phyloP scores from a whole-genome alignment of 2,329 filamentous ascomycete genomes.

The Beauveria scarabaeidicola region DNA sequence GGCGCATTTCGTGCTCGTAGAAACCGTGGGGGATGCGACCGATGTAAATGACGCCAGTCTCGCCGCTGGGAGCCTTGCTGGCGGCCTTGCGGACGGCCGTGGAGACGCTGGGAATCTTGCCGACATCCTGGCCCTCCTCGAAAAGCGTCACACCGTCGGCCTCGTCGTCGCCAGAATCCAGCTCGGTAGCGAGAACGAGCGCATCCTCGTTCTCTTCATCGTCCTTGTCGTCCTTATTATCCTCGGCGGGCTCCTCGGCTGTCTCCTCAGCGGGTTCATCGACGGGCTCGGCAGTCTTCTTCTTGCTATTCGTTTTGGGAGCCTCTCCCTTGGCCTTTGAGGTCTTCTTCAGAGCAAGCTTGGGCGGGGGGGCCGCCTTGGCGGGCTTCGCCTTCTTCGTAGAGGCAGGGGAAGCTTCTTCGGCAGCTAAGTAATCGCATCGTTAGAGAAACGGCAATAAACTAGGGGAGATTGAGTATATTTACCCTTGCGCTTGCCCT shows the following conservation, averaged over 20 bases:
- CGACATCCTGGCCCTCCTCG: slow-evolving; percentile 41
- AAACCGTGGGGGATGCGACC: slow-evolving; percentile 88
- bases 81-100: slow-evolving; percentile 37
- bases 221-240: slow-evolving; percentile 16
- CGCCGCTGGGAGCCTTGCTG: slow-evolving; percentile 30
- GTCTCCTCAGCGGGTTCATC: slow-evolving; percentile 17
- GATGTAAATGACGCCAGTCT: slow-evolving; percentile 78
- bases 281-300: slow-evolving; percentile 18
- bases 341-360: slow-evolving; percentile 26
- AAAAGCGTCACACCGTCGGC: slow-evolving; percentile 29
- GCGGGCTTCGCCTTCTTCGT: slow-evolving; percentile 32
- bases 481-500: slow-evolving; percentile 28
- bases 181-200: slow-evolving; percentile 33
- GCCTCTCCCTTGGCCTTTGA: slow-evolving; percentile 18
- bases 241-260: slow-evolving; percentile 16
- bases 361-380: slow-evolving; percentile 17
- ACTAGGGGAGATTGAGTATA: slow-evolving; percentile 20
- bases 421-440: slow-evolving; percentile 24
- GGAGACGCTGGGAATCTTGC: slow-evolving; percentile 41
- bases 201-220: slow-evolving; percentile 33
- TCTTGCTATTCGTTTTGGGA: slow-evolving; percentile 17
- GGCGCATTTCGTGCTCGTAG: slow-evolving; percentile 91
- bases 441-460: slow-evolving; percentile 17
- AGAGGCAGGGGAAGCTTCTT: slow-evolving; percentile 35
- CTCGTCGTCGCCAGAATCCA: slow-evolving; percentile 37